A percentile compares a stretch with the other conserved stretches of the same genome.
These are phyloP conservation scores for Cladosporium phlei DNA, from an alignment of 2,329 filamentous ascomycete species.

Conservation along the genomic window DNA sequence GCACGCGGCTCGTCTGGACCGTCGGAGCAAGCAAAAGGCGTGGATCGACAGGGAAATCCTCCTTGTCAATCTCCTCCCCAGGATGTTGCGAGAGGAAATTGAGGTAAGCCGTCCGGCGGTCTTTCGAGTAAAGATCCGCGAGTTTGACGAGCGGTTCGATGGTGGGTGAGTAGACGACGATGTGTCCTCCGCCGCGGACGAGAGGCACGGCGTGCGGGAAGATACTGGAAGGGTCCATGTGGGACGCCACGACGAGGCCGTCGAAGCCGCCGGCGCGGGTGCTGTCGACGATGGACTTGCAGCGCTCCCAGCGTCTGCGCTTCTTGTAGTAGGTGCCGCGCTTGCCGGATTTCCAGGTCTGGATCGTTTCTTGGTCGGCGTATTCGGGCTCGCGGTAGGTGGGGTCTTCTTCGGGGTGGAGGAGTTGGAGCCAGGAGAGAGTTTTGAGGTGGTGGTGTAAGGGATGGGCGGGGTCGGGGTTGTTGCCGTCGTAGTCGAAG, in stretches of 20 bases:
- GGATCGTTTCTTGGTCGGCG: conserved; percentile 57
- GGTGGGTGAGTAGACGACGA: conserved; percentile 78
- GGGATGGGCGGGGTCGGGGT: conserved; percentile 61
- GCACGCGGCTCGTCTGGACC: conserved; percentile 73
- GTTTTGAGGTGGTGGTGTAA: conserved; percentile 75
- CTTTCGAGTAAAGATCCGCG: conserved; percentile 78
- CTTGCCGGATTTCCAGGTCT: conserved; percentile 72
- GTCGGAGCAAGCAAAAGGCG: conserved; percentile 72
- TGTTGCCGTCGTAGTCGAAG: conserved; percentile 76
- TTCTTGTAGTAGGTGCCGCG: conserved; percentile 86
- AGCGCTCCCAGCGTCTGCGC: conserved; percentile 72
- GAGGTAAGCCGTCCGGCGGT: conserved; percentile 71
- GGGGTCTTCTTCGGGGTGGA: conserved; percentile 69
- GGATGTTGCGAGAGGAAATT: conserved; percentile 34
- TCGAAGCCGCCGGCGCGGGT: conserved; percentile 73
- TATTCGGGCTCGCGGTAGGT: conserved; percentile 65
- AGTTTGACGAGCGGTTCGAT: conserved; percentile 74
- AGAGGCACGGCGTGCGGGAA: conserved; percentile 73
- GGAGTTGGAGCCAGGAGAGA: conserved; percentile 86
- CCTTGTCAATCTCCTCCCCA: conserved; percentile 35
- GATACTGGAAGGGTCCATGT: conserved; percentile 75
- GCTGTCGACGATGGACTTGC: conserved; percentile 67
- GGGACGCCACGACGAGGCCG: conserved; percentile 74
- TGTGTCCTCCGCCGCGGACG: conserved; percentile 73
- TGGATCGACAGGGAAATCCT: conserved; percentile 84